phyloP scores from a whole-genome alignment of 2,329 filamentous ascomycete species.

The Bimuria novae-zelandiae region DNA sequence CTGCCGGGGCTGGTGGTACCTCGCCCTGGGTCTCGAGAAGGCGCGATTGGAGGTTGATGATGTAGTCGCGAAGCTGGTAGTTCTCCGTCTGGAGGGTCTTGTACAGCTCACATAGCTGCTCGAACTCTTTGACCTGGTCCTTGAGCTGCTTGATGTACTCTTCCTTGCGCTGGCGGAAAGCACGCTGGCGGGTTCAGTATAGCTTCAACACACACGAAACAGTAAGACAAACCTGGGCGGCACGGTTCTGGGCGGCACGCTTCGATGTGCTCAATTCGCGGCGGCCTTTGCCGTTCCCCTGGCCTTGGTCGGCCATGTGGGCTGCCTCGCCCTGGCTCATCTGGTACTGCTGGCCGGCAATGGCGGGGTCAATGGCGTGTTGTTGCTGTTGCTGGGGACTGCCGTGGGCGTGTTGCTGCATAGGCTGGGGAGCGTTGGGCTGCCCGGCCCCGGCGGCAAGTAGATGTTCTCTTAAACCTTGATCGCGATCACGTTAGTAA shows the following conservation, averaged over 20 bases:
- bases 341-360: constrained; percentile 55
- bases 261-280: constrained; percentile 94
- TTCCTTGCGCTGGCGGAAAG: constrained; percentile 96
- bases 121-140: constrained; percentile 83
- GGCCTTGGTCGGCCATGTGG: constrained; percentile 49
- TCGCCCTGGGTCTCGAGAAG: constrained; percentile 84
- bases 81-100: constrained; percentile 88
- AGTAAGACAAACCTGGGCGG: constrained; percentile 74
- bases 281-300: constrained; percentile 63
- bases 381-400: constrained; percentile 53
- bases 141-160: constrained; percentile 98
- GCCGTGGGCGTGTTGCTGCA: constrained; percentile 42
- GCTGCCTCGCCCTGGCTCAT: constrained; percentile 54
- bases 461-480: constrained; percentile 67
- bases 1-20: constrained; percentile 79
- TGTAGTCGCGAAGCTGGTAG: constrained; percentile 87
- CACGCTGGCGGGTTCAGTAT: constrained; percentile 65
- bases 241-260: constrained; percentile 93
- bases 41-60: constrained; percentile 85
- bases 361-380: constrained; percentile 63
- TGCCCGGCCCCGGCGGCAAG: constrained; percentile 58
- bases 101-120: constrained; percentile 74
- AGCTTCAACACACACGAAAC: background rate
- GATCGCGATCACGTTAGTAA: constrained; percentile 38
- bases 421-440: constrained; percentile 34